Base-by-base conservation (phyloP, 1,139 yeast genomes). In the Yamadazyma aaseri region DNA sequence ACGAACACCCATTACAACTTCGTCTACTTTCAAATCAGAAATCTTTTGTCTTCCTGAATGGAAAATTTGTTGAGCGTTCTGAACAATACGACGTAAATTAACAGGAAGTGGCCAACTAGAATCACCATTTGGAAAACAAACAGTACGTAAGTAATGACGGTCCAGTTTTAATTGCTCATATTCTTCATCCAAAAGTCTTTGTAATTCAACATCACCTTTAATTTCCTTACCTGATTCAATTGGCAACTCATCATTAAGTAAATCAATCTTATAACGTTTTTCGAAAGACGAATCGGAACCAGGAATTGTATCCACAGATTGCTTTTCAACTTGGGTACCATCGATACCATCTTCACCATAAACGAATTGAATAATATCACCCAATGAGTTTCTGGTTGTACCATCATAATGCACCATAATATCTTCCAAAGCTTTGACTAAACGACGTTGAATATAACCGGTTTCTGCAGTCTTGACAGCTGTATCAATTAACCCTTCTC, bases 341-440 rank as follows among this genome's bases (percentile, higher is more conserved):
- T 94, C 99, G 53, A 94, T 73, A 64, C 99, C 99, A 67, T 94
- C 99, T 63, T 94, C 99, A 72, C 99, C 99, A 56, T 94, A 94
- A 41, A 90, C 78, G 63, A 94, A 92, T 67, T 94, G 97, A 52
- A 94, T 85, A 45, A 94, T 79, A 59, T 90, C 97, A 55, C 98
- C 98, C 45, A 92, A 71, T 2, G 99, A 94, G 61, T 94, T 94
- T 71, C 99, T 83, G 1, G 97, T 90, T 6, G 98, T 90, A 58
- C 97, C 97, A 71, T 94, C 99, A 53, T 94, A 94, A 58, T 90
- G 97, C 29, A 92, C 98, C 96, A 90, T 90, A 45, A 94, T 90
- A 71, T 94, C 99, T 63, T 94, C 99, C 61, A 94, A 72, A 8
- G 99, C 98, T 61, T 94, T 94, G 32, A 94, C 96, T 61, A 94